A percentile compares a stretch with the other conserved stretches of the same genome.
These are phyloP conservation scores for Candida ulmi DNA, from an alignment of 805 yeast genomes.

Conservation along the genomic window DNA sequence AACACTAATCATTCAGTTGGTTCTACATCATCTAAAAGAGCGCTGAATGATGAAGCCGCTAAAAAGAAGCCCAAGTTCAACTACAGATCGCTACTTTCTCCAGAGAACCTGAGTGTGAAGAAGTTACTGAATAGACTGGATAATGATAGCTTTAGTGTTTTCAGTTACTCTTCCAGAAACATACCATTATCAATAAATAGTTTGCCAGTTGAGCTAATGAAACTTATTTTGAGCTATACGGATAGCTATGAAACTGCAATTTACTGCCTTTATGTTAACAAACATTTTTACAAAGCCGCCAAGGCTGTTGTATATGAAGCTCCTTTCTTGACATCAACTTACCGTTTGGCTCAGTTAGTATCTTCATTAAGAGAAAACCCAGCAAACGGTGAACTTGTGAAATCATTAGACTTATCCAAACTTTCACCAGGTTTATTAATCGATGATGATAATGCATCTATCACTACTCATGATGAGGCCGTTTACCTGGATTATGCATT, in stretches of 20 bases:
- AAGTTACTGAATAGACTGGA: slow-evolving; percentile 25
- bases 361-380: slow-evolving; percentile 55
- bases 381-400: slow-evolving; percentile 51
- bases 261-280: slow-evolving; percentile 44
- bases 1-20: neutral
- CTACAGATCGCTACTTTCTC: slow-evolving; percentile 15
- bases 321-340: slow-evolving; percentile 62
- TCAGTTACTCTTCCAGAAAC: slow-evolving; percentile 19
- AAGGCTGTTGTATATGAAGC: slow-evolving; percentile 48
- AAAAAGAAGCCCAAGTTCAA: slow-evolving; percentile 13
- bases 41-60: neutral
- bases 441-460: slow-evolving; percentile 13
- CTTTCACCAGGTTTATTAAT: slow-evolving; percentile 33
- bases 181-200: slow-evolving; percentile 19
- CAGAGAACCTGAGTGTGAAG: slow-evolving; percentile 15
- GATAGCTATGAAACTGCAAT: slow-evolving; percentile 37
- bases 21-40: slow-evolving; percentile 2
- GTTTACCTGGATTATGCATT: slow-evolving; percentile 30
- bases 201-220: slow-evolving; percentile 29
- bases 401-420: slow-evolving; percentile 51
- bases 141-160: slow-evolving; percentile 26
- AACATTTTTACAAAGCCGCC: slow-evolving; percentile 43
- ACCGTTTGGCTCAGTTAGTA: slow-evolving; percentile 75
- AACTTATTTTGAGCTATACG: slow-evolving; percentile 20
- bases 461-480: slow-evolving; percentile 9